A percentile compares a stretch with the other conserved stretches of the same genome.
Evolutionary conservation across 1,139 yeast species (phyloP).

Genomic region (Debaryomyces singareniensis): DNA sequence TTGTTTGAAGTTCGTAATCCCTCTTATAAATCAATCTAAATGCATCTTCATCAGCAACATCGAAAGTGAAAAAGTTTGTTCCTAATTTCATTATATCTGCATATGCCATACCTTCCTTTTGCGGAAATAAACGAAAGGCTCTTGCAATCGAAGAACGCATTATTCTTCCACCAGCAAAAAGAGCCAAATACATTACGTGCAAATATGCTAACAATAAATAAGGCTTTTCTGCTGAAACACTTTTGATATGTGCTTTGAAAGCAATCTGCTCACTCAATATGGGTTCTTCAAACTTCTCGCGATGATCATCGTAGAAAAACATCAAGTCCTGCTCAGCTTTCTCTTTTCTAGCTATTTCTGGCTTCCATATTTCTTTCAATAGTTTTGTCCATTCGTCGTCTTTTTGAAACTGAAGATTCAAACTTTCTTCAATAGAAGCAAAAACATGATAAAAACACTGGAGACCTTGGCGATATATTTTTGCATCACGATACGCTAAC

Average conservation of each 20-base stretch:
- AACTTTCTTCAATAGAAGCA: slow-evolving; percentile 55
- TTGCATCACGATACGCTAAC: slow-evolving; percentile 67
- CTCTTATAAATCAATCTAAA: slow-evolving; percentile 64
- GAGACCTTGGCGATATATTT: slow-evolving; percentile 74
- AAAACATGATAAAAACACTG: slow-evolving; percentile 76
- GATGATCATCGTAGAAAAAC: slow-evolving; percentile 56
- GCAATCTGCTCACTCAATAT: slow-evolving; percentile 55
- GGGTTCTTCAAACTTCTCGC: slow-evolving; percentile 51
- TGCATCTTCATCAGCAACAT: slow-evolving; percentile 61
- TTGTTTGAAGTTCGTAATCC: slow-evolving; percentile 71
- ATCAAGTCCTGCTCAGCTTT: slow-evolving; percentile 56
- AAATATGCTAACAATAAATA: slow-evolving; percentile 73
- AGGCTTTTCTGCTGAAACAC: slow-evolving; percentile 55
- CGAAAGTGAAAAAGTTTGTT: slow-evolving; percentile 67
- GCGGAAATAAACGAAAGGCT: slow-evolving; percentile 71
- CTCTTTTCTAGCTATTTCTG: slow-evolving; percentile 59
- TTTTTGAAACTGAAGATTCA: slow-evolving; percentile 41
- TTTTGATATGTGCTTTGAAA: slow-evolving; percentile 55
- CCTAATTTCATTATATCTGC: slow-evolving; percentile 58
- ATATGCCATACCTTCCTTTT: slow-evolving; percentile 54
- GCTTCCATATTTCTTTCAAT: slow-evolving; percentile 57
- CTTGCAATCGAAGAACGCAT: slow-evolving; percentile 61
- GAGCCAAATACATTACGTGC: slow-evolving; percentile 79
- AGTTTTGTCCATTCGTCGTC: slow-evolving; percentile 38
- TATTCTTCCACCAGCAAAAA: slow-evolving; percentile 81